Evolutionary conservation across 192 early-diverging fungal genomes (phyloP).

Genomic region (Coemansia aciculifera): DNA sequence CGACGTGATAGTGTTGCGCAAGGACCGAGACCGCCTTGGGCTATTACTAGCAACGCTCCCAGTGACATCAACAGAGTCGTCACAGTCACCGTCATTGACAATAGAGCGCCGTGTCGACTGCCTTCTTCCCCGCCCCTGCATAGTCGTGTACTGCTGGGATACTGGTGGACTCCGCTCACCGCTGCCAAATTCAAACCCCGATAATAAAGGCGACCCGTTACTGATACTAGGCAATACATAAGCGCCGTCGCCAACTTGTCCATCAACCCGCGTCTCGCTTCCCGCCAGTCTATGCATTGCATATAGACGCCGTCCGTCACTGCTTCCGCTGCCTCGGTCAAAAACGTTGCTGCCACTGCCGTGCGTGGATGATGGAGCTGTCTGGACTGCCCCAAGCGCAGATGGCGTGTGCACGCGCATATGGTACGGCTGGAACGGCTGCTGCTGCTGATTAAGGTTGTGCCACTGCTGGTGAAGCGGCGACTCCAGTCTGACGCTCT

Average conservation of each 20-base stretch:
- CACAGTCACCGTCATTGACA: constrained; percentile 7
- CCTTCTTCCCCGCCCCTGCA: neutral
- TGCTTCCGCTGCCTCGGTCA: constrained; percentile 8
- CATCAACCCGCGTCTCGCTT: constrained; percentile 33
- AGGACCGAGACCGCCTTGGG: constrained; percentile 45
- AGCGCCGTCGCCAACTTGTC: constrained; percentile 8
- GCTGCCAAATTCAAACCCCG: constrained; percentile 32
- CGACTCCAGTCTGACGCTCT: neutral
- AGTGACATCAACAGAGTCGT: constrained; percentile 12
- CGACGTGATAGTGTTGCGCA: constrained; percentile 53
- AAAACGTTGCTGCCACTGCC: constrained; percentile 9
- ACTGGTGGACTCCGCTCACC: constrained; percentile 16
- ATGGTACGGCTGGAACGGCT: constrained; percentile 5
- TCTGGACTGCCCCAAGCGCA: constrained; percentile 1
- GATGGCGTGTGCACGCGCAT: constrained; percentile 5
- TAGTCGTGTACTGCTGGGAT: constrained; percentile 8
- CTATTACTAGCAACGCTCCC: constrained; percentile 16
- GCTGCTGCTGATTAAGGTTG: constrained; percentile 4
- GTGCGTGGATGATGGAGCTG: neutral
- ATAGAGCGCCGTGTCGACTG: neutral
- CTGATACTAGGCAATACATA: constrained; percentile 39
- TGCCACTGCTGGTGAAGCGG: constrained; percentile 8
- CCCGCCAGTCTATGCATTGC: constrained; percentile 31
- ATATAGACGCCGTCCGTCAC: constrained; percentile 15
- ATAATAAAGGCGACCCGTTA: constrained; percentile 42